A percentile compares a stretch with the other conserved stretches of the same genome.
phyloP scores from a whole-genome alignment of 1,284 basidiomycete species.

The Chondrostereum purpureum region DNA sequence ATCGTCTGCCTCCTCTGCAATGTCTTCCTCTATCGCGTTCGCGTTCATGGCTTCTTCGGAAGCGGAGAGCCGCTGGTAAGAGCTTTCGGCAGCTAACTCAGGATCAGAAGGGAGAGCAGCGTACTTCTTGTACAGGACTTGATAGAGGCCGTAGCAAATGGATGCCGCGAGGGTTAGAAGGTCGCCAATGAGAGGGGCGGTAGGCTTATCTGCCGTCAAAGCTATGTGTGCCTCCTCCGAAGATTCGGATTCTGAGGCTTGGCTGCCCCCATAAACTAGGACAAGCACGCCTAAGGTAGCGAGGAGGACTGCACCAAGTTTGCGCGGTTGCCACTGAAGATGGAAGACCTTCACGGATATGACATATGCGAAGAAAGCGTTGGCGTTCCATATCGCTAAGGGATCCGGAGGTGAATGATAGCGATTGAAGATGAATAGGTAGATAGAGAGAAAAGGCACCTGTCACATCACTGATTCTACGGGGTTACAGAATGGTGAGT shows the following conservation, averaged over 20 bases:
- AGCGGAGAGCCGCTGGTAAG: constrained; percentile 40
- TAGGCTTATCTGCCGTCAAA: constrained; percentile 21
- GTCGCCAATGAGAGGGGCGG: constrained; percentile 68
- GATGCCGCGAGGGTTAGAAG: constrained; percentile 66
- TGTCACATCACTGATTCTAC: constrained; percentile 71
- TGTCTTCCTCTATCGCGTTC: constrained; percentile 3
- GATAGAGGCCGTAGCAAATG: constrained; percentile 64
- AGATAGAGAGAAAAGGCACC: constrained; percentile 21
- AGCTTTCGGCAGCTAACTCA: constrained; percentile 34
- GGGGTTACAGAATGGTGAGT: constrained; percentile 12
- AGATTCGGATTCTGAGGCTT: constrained; percentile 16
- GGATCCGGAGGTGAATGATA: constrained; percentile 45
- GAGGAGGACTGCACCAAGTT: constrained; percentile 63
- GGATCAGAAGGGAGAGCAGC: constrained; percentile 58
- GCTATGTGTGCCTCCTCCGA: constrained; percentile 12
- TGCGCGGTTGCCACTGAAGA: constrained; percentile 54
- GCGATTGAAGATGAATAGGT: background rate
- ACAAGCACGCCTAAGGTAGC: constrained; percentile 68
- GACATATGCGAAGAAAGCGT: constrained; percentile 78
- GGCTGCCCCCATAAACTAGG: constrained; percentile 72
- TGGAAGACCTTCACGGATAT: constrained; percentile 59
- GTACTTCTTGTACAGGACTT: constrained; percentile 78
- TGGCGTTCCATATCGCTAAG: constrained; percentile 78
- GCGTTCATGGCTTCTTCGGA: constrained; percentile 22
- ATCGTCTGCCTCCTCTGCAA: constrained; percentile 14